Percentiles rank a stretch among this genome's conserved stretches.
These are phyloP conservation scores for Starmera dryadoides DNA, from an alignment of 805 yeast species.

Conservation along the genomic window DNA sequence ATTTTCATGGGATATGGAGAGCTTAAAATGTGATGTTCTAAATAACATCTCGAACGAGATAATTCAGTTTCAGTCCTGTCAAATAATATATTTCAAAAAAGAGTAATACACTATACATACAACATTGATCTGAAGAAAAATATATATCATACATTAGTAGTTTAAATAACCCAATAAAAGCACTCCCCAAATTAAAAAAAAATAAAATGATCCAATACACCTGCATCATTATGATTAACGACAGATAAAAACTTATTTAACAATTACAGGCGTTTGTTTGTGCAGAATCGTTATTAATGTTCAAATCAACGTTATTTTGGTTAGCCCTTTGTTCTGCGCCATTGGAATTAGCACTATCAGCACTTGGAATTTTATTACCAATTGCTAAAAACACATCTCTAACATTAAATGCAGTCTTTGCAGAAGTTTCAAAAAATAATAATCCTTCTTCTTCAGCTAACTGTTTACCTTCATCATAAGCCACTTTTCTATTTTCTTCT, in stretches of 20 bases:
- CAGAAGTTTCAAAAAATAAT: constrained; percentile 89
- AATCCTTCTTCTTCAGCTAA: constrained; percentile 89
- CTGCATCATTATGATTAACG: too few relatives aligned
- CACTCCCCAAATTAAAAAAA: too few relatives aligned
- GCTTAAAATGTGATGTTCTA: too few relatives aligned
- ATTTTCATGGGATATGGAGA: too few relatives aligned
- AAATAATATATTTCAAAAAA: too few relatives aligned
- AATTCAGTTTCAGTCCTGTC: too few relatives aligned
- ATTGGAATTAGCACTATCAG: constrained; percentile 12
- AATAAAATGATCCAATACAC: too few relatives aligned
- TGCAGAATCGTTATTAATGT: constrained; percentile 23
- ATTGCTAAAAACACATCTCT: constrained; percentile 87
- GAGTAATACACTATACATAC: too few relatives aligned
- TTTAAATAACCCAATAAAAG: too few relatives aligned
- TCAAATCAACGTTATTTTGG: constrained; percentile 26
- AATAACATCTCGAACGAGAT: too few relatives aligned
- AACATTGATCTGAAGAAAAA: too few relatives aligned
- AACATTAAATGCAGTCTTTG: constrained; percentile 84
- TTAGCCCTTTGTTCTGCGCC: constrained; percentile 20
- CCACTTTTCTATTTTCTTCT: constrained; percentile 64
- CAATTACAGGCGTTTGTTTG: constrained; percentile 25
- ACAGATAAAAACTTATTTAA: constrained; percentile 8
- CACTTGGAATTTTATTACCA: constrained; percentile 73
- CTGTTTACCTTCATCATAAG: constrained; percentile 77
- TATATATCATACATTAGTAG: too few relatives aligned